Base-by-base conservation (phyloP, 352 stramenopile genomes). In the Hyaloperonospora brassicae region DNA sequence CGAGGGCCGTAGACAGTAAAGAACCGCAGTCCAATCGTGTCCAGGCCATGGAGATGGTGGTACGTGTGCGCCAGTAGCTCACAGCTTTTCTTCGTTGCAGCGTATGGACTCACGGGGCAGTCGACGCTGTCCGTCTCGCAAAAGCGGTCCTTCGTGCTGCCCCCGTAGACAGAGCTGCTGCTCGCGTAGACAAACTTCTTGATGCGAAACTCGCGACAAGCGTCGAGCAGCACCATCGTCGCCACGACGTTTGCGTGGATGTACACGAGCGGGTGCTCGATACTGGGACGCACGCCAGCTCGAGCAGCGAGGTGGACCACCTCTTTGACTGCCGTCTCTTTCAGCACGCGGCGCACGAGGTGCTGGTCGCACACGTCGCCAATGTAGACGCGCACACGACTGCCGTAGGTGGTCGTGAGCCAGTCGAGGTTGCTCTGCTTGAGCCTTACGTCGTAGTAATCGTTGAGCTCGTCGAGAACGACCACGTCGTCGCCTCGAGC, bases 1-100 rank as follows among this genome's bases (percentile, higher is more conserved):
- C 93, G 73, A 12, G 89, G 89, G 2, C 97, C 97, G 63, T 98
- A 99, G 0, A 99, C 97, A 10, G 97, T 99, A 72, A 99, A 99
- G 71, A 99, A 99, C 21, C 95, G 90, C 50, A 99, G 72, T 1
- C 91, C 96, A 50, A 97, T 96, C 9, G 88, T 83, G 43, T 97
- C 90, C 48, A 99, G 72, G 23, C 90, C 76, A 81, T 98, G 98
- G 10, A 99, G 63, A 60, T 98, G 87, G 68, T 98, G 85, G 79
- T 98, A 99, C 38, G 95, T 98, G 77, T 98, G 91, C 5, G 95
- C 95, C 13, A 99, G 62, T 38, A 99, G 70, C 73, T 99, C 96
- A 60, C 93, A 97, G 24, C 84, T 86, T 76, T 98, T 98, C 72
- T 99, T 99, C 6, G 91, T 97, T 5, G 96, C 96, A 13, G 96